These are phyloP conservation scores for Solanum medicagineum DNA, from an alignment of 257 asterid genomes.

Conservation along the genomic window DNA sequence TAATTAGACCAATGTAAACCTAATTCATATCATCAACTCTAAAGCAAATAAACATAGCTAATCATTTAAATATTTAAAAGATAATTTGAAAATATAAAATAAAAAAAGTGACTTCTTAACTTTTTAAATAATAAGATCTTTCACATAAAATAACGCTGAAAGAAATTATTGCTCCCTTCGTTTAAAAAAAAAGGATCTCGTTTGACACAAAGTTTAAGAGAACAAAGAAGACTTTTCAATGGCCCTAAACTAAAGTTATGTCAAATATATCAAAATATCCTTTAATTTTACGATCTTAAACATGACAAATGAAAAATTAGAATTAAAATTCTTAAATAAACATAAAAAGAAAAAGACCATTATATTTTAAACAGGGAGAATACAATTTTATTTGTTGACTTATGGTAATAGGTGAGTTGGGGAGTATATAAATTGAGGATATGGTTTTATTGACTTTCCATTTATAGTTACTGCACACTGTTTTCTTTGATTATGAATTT, in stretches of 20 bases:
- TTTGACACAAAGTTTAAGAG: no score
- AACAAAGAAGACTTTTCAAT: no score
- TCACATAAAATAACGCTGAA: background rate
- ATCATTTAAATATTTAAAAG: background rate
- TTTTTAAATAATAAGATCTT: background rate
- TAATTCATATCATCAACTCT: no score
- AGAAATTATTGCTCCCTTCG: background rate
- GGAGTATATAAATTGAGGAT: background rate
- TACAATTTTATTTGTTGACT: background rate
- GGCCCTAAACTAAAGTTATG: no score
- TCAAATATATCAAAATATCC: no score
- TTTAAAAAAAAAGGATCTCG: no score
- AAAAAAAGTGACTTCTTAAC: background rate
- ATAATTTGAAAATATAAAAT: background rate
- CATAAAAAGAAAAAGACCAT: no score
- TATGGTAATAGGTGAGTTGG: background rate
- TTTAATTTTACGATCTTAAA: no score
- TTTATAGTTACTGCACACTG: background rate
- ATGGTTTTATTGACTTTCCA: background rate
- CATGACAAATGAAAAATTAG: fast-evolving
- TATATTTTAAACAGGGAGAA: no score
- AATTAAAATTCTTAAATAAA: no score
- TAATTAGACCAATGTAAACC: no score
- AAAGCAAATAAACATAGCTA: no score
- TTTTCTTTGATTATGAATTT: background rate